phyloP scores from a whole-genome alignment of 2,329 filamentous ascomycete species.

The Pseudogymnoascus sp. region DNA sequence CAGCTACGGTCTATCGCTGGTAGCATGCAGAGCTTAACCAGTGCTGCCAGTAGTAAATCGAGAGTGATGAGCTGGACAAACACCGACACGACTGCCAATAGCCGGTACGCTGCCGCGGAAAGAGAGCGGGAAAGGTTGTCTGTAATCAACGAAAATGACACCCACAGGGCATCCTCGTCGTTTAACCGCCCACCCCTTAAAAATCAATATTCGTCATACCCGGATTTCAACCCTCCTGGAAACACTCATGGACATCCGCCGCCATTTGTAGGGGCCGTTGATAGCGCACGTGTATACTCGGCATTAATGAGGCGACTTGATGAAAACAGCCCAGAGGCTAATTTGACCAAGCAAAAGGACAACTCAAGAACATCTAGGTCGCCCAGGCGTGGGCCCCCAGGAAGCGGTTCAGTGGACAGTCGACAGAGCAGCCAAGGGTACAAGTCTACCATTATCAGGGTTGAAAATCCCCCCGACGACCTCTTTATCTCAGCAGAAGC shows the following conservation, averaged over 20 bases:
- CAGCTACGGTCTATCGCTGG: conserved; percentile 45
- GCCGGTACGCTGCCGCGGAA: conserved; percentile 29
- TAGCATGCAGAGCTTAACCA: conserved; percentile 43
- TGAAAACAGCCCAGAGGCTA: conserved; percentile 30
- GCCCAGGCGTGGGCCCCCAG: conserved; percentile 10
- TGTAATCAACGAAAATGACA: conserved; percentile 51
- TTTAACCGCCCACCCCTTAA: conserved; percentile 23
- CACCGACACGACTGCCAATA: conserved; percentile 41
- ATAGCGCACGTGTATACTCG: conserved; percentile 54
- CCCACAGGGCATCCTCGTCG: conserved; percentile 35
- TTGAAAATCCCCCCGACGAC: background rate
- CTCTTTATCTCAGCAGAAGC: background rate
- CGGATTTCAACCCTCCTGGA: conserved; percentile 16
- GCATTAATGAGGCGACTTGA: conserved; percentile 52
- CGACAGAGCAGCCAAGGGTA: conserved; percentile 14
- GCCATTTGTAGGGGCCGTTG: conserved; percentile 30
- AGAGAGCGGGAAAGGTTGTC: conserved; percentile 52
- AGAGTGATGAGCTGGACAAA: conserved; percentile 66
- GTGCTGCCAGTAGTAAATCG: conserved; percentile 46
- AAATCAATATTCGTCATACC: conserved; percentile 25
- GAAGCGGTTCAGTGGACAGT: conserved; percentile 17
- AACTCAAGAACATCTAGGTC: conserved; percentile 17
- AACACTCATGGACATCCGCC: background rate
- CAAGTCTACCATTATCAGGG: conserved; percentile 11
- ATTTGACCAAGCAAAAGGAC: conserved; percentile 16